These are phyloP conservation scores for Phylloporus sp. DNA, from an alignment of 768 basidiomycete species.

Conservation along the genomic window DNA sequence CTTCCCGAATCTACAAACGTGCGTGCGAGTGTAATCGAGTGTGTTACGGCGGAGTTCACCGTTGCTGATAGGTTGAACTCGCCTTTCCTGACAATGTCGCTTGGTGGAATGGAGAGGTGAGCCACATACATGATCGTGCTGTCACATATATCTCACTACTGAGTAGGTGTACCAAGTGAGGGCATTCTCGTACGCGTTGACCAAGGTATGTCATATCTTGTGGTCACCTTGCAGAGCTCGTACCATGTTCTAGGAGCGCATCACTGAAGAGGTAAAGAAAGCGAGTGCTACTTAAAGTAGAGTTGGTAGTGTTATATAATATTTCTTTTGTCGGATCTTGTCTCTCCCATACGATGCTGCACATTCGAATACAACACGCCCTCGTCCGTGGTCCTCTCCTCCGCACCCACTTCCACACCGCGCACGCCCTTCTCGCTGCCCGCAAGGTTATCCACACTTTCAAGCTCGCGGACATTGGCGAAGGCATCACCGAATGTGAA, in stretches of 20 bases:
- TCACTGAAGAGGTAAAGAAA: background rate
- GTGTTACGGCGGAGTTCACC: background rate
- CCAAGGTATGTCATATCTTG: background rate
- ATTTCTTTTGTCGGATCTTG: background rate
- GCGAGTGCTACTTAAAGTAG: background rate
- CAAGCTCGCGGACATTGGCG: slow-evolving; percentile 83
- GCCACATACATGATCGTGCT: background rate
- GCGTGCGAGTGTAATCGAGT: background rate
- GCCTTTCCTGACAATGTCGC: background rate
- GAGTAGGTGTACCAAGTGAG: background rate
- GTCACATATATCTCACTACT: background rate
- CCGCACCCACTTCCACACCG: slow-evolving; percentile 37
- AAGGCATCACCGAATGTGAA: slow-evolving; percentile 90
- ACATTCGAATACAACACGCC: slow-evolving; percentile 16
- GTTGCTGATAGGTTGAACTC: background rate
- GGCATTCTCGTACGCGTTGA: background rate
- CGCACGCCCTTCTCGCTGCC: slow-evolving; percentile 27
- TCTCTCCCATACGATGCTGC: slow-evolving; percentile 3
- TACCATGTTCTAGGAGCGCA: background rate
- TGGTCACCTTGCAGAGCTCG: background rate
- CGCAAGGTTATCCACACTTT: slow-evolving; percentile 52
- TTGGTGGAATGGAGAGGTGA: background rate
- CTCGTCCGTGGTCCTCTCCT: slow-evolving; percentile 27
- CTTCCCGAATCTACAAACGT: background rate
- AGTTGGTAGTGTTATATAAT: background rate